Percentiles rank a stretch among this genome's conserved stretches.
These are phyloP conservation scores for Salix koriyanagi DNA, from an alignment of 345 rosid species.

Conservation along the genomic window DNA sequence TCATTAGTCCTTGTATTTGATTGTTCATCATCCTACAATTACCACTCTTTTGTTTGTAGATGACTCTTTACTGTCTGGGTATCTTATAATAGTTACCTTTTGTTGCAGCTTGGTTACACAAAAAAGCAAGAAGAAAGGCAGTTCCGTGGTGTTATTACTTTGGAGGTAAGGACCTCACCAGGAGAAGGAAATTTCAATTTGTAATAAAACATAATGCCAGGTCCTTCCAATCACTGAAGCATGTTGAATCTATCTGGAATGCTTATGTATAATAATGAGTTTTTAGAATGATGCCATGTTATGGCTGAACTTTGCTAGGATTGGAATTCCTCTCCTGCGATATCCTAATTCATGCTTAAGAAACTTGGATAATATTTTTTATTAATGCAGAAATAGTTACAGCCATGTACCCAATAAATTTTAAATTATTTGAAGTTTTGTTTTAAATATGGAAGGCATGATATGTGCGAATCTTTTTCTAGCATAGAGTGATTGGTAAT, in stretches of 20 bases:
- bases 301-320: neutral
- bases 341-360: neutral
- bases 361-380: neutral
- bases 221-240: slow-evolving; percentile 1
- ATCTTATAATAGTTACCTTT: slow-evolving; percentile 8
- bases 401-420: neutral
- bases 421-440: neutral
- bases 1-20: neutral
- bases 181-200: neutral
- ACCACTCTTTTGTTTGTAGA: neutral
- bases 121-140: slow-evolving; percentile 91
- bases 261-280: neutral
- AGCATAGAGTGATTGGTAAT: neutral
- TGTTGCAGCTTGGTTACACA: slow-evolving; percentile 87
- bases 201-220: neutral
- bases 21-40: neutral
- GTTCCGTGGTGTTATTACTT: slow-evolving; percentile 84
- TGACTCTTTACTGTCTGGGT: neutral
- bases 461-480: neutral
- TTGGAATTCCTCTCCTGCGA: neutral
- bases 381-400: neutral
- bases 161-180: slow-evolving; percentile 62
- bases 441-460: neutral
- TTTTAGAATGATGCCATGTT: neutral
- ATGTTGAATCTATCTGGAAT: neutral